Base-by-base conservation (phyloP, 495 filamentous ascomycete genomes). In the Penicillium antarcticum region DNA sequence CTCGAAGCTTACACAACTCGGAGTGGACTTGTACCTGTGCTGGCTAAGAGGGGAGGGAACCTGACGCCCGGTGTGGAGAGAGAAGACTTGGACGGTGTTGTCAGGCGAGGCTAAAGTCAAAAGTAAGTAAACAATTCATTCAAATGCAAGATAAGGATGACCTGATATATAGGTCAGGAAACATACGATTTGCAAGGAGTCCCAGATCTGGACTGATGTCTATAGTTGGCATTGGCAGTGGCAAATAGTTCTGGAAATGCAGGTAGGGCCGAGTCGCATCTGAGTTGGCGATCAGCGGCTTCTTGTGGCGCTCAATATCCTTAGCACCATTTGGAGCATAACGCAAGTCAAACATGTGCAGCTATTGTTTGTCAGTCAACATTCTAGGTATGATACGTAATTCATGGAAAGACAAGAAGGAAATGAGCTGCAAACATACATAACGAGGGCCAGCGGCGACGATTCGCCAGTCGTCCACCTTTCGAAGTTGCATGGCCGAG, bases 291-390 rank as follows among this genome's bases (percentile, higher is more conserved):
- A 59, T 60, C 26, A 9, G 7, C 9, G 26, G 26, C 1, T 29
- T 29, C 5, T 29, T 29, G 26, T 13, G 64, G 61, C n/a, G 64
- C 61, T 11, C 65, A 26, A 61, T 63, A 12, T 43, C 55, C 35
- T 71, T 67, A 9, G 65, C 37, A 33, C 61, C 62, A 32, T 67
- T 66, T 10, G 62, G 52, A 0, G 68, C 59, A 46, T 61, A 75
- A 18, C 73, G 72, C n/a, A 77, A 57, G 44, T 77, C 73, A 49
- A 74, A 75, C 66, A 75, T 74, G 57, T 69, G 56, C n/a, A 75
- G 58, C 73, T 75, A n/a, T 13, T 35, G n/a, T 9, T 19, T 34
- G 26, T 40, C 34, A 53, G 51, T 13, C 0, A 13, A 16, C 3
- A 18, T 13, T 12, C 29, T 4, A 17, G 18, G 11, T 31, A 23